Evolutionary conservation across 129 eudicot species (phyloP), one percentile per base, ranked within the genome.

Genomic region (Helichrysum umbraculigerum): DNA sequence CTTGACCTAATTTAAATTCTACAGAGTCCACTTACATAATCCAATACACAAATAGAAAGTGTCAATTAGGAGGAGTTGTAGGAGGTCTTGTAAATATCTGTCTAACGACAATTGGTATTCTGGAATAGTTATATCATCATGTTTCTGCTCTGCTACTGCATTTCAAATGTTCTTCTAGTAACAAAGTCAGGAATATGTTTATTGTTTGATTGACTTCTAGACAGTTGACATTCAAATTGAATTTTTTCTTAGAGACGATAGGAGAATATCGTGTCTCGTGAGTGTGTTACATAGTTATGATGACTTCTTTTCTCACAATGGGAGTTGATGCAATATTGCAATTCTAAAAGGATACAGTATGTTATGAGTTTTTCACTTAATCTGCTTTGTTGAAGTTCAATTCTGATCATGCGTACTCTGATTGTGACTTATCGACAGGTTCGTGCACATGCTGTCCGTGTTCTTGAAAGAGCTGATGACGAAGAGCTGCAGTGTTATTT

Each of bases 371-470:
- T 32, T 70, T 42, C 12, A 54, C 33, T 54, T 62, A 42, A 63
- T 42, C 12, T 78, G 15, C 71, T 47, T 71, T 47, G 33, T 78
- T 61, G 10, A 42, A 41, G 61, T 67, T 72, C n/a, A 65, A 14
- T 44, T 35, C 39, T 76, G 66, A 76, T 47, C 35, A 56, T 66
- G 22, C 70, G 7, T 42, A 50, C 35, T 52, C 42, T 37, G 71
- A 29, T 42, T 44, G 28, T 15, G 71, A 69, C 69, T 3, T 30
- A 44, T 51, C 56, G 39, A 71, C 89, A 93, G 97, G 99, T 95
- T 76, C 97, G 99, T 82, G 99, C 99, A 75, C 93, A 95, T 85
- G 99, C 99, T 80, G 97, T 95, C 7, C 88, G 94, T 66, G 96
- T 95, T 75, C 97, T 95, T 81, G 97, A 95, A 79, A 89, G 97